Conservation (phyloP, 2,329 filamentous ascomycete species). For the Fusarium transvaalense region DNA sequence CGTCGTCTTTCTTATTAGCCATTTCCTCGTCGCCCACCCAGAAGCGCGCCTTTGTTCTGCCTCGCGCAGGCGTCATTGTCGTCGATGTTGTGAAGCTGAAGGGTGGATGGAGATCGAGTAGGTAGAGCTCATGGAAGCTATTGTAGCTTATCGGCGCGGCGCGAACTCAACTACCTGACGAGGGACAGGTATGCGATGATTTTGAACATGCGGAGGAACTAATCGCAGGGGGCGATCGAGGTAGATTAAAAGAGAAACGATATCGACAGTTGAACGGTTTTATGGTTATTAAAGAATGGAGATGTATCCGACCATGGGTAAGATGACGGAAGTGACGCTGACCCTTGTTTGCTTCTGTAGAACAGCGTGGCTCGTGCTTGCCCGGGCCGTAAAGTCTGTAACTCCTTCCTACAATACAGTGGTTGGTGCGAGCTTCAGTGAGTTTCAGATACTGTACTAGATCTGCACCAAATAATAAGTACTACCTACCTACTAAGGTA, state of each 20-base stretch:
- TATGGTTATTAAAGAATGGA: slow-evolving; percentile 8
- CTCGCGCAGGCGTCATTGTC: slow-evolving; percentile 54
- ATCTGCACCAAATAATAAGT: background rate
- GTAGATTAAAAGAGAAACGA: background rate
- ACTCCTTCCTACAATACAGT: slow-evolving; percentile 26
- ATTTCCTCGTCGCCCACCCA: slow-evolving; percentile 67
- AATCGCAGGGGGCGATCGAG: slow-evolving; percentile 12
- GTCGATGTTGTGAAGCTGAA: slow-evolving; percentile 10
- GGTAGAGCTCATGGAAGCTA: slow-evolving; percentile 34
- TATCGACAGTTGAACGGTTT: background rate
- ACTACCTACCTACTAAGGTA: too few relatives aligned
- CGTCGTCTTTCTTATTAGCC: slow-evolving; percentile 70
- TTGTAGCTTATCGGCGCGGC: slow-evolving; percentile 14
- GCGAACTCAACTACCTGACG: slow-evolving; percentile 3
- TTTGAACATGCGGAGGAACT: slow-evolving; percentile 8
- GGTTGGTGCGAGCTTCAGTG: slow-evolving; percentile 16
- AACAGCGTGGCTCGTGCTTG: slow-evolving; percentile 42
- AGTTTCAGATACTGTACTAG: slow-evolving; percentile 4
- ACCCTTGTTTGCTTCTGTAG: slow-evolving; percentile 27
- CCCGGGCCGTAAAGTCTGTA: background rate
- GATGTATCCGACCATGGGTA: slow-evolving; percentile 12
- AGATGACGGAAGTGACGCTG: slow-evolving; percentile 32
- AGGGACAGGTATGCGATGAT: slow-evolving; percentile 15
- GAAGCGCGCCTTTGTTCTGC: slow-evolving; percentile 53
- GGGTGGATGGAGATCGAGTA: slow-evolving; percentile 10